These are phyloP conservation scores for Globisporangium acanthophoron DNA, from an alignment of 352 stramenopile genomes.

Conservation along the genomic window DNA sequence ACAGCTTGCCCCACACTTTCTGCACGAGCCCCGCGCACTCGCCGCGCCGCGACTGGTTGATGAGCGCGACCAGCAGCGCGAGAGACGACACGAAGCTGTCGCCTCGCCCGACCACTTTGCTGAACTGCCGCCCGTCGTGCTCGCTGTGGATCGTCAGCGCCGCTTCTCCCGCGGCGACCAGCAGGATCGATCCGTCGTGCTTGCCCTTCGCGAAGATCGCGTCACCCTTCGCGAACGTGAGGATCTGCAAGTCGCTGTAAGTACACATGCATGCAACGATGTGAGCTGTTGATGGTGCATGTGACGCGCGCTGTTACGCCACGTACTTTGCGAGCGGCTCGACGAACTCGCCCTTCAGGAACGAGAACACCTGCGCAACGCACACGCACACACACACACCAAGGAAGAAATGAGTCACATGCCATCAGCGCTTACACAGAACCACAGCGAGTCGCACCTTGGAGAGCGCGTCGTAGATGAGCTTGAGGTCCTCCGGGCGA, in stretches of 20 bases:
- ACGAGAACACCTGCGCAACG: constrained; percentile 52
- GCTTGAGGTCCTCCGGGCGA: constrained; percentile 67
- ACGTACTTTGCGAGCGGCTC: constrained; percentile 40
- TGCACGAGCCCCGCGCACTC: constrained; percentile 19
- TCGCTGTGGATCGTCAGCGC: constrained; percentile 56
- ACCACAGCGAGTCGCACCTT: constrained; percentile 21
- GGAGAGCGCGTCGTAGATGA: constrained; percentile 73
- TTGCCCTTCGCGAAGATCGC: constrained; percentile 50
- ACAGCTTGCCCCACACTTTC: constrained; percentile 58
- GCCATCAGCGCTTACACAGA: background rate
- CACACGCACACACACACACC: background rate
- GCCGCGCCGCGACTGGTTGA: constrained; percentile 31
- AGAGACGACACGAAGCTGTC: constrained; percentile 75
- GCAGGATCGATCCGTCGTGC: constrained; percentile 73
- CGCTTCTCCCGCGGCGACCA: constrained; percentile 56
- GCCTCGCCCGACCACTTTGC: constrained; percentile 40
- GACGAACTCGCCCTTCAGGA: constrained; percentile 64
- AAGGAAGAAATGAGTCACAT: background rate
- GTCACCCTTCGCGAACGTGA: constrained; percentile 38
- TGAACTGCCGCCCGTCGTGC: constrained; percentile 30
- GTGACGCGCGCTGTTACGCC: background rate
- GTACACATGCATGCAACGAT: no score
- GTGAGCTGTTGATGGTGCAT: no score
- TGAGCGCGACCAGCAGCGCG: constrained; percentile 49
- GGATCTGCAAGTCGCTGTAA: constrained; percentile 44